Evolutionary conservation across 805 yeast genomes (phyloP).

Genomic region (Nakazawaea ishiwadae): DNA sequence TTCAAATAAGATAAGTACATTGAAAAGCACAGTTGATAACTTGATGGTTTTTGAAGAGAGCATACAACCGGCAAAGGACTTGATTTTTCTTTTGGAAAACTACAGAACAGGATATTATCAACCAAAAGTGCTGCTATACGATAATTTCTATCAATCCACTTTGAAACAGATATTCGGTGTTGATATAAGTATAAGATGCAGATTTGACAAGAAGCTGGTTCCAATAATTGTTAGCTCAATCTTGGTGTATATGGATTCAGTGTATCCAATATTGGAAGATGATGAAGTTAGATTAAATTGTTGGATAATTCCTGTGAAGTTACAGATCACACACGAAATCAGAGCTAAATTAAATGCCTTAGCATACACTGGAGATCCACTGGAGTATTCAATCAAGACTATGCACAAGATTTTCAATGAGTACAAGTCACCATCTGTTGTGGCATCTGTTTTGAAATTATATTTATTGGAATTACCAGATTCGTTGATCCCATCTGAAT

Average conservation of each 20-base stretch:
- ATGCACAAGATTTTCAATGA: slow-evolving; percentile 26
- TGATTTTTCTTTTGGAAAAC: slow-evolving; percentile 59
- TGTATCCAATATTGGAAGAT: slow-evolving; percentile 64
- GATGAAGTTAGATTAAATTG: slow-evolving; percentile 63
- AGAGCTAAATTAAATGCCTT: slow-evolving; percentile 47
- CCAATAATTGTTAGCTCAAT: slow-evolving; percentile 63
- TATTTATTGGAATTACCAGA: slow-evolving; percentile 79
- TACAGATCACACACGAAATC: slow-evolving; percentile 55
- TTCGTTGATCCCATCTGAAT: slow-evolving; percentile 59
- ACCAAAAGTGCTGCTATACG: slow-evolving; percentile 71
- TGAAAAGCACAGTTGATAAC: slow-evolving; percentile 58
- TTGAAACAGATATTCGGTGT: slow-evolving; percentile 75
- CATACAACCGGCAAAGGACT: slow-evolving; percentile 65
- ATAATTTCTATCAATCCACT: slow-evolving; percentile 71
- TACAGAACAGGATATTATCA: slow-evolving; percentile 70
- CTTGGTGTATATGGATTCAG: slow-evolving; percentile 60
- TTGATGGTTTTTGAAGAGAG: slow-evolving; percentile 63
- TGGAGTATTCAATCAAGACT: slow-evolving; percentile 29
- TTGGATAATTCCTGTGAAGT: slow-evolving; percentile 66
- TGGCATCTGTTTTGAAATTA: slow-evolving; percentile 66
- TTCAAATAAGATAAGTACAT: slow-evolving; percentile 51
- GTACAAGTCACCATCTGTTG: slow-evolving; percentile 43
- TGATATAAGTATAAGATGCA: slow-evolving; percentile 63
- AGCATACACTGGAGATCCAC: slow-evolving; percentile 19
- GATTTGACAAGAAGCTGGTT: slow-evolving; percentile 68